A percentile compares a stretch with the other conserved stretches of the same genome.
Evolutionary conservation across 768 basidiomycete genomes (phyloP).

Genomic region (Scleroderma bovista): DNA sequence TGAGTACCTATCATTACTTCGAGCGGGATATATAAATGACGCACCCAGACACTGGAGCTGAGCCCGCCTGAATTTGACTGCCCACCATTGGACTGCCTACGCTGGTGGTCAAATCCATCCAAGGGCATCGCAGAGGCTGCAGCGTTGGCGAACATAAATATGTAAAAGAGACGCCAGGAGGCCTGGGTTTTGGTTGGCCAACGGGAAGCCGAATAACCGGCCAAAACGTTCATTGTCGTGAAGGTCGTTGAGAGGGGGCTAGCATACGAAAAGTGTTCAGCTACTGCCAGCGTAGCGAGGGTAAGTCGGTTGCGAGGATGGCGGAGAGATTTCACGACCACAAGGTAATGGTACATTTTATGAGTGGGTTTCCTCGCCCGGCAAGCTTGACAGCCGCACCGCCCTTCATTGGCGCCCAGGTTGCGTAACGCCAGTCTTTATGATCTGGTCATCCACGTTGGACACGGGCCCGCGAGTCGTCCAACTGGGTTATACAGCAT

Average conservation of each 20-base stretch:
- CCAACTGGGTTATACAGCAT: no score
- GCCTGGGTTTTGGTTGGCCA: not conserved
- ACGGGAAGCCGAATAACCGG: not conserved
- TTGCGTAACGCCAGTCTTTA: not conserved
- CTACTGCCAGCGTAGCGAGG: not conserved
- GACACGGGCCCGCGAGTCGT: no score
- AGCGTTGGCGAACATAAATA: not conserved
- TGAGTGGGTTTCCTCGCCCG: not conserved
- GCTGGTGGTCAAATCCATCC: not conserved
- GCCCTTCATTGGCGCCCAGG: not conserved
- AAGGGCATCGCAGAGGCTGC: not conserved
- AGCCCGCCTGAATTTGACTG: conserved; percentile 13
- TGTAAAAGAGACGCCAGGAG: not conserved
- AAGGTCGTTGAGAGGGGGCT: not conserved
- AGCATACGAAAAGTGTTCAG: not conserved
- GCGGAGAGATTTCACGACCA: not conserved
- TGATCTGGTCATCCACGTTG: no score
- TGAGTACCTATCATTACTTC: not conserved
- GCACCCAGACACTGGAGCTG: conserved; percentile 21
- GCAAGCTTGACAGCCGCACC: not conserved
- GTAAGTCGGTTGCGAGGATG: not conserved
- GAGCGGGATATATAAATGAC: conserved; percentile 3
- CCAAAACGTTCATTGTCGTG: not conserved
- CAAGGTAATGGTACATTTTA: not conserved
- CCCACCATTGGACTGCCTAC: not conserved